Conservation (phyloP, 768 basidiomycete genomes). For the Tephrocybe sp. region DNA sequence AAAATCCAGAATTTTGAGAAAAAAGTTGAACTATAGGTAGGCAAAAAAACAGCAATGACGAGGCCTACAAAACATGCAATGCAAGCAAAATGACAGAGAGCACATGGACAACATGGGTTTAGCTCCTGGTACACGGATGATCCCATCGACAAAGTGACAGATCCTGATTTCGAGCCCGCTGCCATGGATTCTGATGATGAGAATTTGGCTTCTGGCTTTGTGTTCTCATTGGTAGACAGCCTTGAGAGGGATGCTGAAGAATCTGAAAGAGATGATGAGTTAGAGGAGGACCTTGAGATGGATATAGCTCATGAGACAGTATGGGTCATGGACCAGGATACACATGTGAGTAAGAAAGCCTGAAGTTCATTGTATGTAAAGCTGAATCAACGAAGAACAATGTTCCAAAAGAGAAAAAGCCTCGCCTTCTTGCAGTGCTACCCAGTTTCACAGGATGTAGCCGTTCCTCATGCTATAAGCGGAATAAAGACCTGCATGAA, state of each 20-base stretch:
- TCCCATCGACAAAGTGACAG: conserved; percentile 5
- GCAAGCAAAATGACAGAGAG: conserved; percentile 9
- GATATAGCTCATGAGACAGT: background rate
- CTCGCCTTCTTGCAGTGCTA: no score
- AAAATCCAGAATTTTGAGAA: conserved; percentile 3
- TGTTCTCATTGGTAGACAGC: background rate
- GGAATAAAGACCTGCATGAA: background rate
- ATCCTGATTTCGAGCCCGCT: background rate
- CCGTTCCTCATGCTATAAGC: background rate
- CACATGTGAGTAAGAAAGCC: no score
- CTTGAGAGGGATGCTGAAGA: background rate
- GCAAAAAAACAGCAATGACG: background rate
- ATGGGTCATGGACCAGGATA: no score
- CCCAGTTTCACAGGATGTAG: background rate
- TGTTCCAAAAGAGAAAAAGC: no score
- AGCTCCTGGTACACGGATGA: conserved; percentile 7
- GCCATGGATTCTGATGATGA: background rate
- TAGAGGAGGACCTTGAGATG: background rate
- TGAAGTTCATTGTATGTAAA: no score
- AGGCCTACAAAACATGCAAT: background rate
- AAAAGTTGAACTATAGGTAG: conserved; percentile 2
- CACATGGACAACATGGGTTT: conserved; percentile 2
- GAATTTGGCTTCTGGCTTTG: background rate
- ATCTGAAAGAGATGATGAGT: background rate
- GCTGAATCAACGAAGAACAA: no score